These are phyloP conservation scores for Myotisia sp. DNA, from an alignment of 2,329 filamentous ascomycete species.

Conservation along the genomic window DNA sequence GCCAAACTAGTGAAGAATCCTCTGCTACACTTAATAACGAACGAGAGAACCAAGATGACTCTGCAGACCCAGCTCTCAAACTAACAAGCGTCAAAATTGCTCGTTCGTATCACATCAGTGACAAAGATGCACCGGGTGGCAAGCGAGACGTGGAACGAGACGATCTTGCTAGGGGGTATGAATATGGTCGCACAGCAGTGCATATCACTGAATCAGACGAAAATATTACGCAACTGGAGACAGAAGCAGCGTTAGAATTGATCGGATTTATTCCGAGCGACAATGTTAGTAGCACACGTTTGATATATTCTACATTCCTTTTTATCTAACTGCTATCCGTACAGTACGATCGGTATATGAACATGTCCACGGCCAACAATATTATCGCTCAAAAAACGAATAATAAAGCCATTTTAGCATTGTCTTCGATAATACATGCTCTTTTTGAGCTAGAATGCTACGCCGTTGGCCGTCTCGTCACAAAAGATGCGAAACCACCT, in stretches of 20 bases:
- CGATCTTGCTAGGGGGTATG: constrained; percentile 79
- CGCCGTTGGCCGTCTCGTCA: constrained; percentile 70
- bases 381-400: constrained; percentile 66
- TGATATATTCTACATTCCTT: background rate
- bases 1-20: constrained; percentile 40
- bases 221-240: constrained; percentile 79
- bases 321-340: constrained; percentile 5
- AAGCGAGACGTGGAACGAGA: constrained; percentile 72
- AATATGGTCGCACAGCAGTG: constrained; percentile 84
- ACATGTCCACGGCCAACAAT: constrained; percentile 66
- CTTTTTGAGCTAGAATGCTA: constrained; percentile 74
- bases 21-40: constrained; percentile 33
- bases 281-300: constrained; percentile 40
- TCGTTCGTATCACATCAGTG: constrained; percentile 68
- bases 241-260: constrained; percentile 59
- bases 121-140: constrained; percentile 58
- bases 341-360: constrained; percentile 69
- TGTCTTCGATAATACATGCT: constrained; percentile 81
- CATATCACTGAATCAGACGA: constrained; percentile 75
- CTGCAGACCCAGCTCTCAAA: constrained; percentile 31
- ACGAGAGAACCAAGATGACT: constrained; percentile 18
- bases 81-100: constrained; percentile 60
- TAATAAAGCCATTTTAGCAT: constrained; percentile 64
- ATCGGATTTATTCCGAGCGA: constrained; percentile 69
- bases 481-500: constrained; percentile 70